phyloP scores from a whole-genome alignment of 768 basidiomycete species.

The Tricholoma sp. region DNA sequence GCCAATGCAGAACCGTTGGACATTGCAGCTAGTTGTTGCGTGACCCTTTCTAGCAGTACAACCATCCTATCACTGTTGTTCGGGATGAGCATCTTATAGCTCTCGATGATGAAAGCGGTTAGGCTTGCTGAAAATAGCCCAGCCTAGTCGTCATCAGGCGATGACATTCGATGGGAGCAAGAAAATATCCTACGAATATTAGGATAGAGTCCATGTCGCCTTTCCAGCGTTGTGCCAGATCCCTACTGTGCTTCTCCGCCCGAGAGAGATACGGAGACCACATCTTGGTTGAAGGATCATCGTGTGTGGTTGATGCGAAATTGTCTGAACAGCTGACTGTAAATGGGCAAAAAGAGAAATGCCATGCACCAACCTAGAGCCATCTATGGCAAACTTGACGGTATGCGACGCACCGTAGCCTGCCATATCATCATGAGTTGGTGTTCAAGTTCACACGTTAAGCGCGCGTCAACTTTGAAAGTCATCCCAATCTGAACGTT shows the following conservation, averaged over 20 bases:
- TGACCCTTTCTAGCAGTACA: slow-evolving; percentile 26
- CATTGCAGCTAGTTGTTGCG: slow-evolving; percentile 22
- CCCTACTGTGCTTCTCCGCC: slow-evolving; percentile 28
- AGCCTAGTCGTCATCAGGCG: slow-evolving; percentile 19
- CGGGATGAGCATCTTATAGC: slow-evolving; percentile 29
- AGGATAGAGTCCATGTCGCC: slow-evolving; percentile 37
- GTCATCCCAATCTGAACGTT: too few species aligned
- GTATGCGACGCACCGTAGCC: background rate
- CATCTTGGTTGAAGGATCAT: slow-evolving; percentile 32
- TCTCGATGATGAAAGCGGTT: slow-evolving; percentile 36
- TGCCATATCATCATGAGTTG: too few species aligned
- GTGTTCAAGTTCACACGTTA: too few species aligned
- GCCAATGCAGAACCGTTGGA: slow-evolving; percentile 12
- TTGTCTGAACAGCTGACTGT: background rate
- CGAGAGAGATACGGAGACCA: slow-evolving; percentile 34
- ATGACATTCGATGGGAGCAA: background rate
- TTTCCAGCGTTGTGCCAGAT: slow-evolving; percentile 32
- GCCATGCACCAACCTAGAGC: background rate
- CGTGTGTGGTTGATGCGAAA: slow-evolving; percentile 12
- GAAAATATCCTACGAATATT: slow-evolving; percentile 28
- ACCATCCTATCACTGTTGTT: slow-evolving; percentile 22
- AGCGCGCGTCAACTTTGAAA: too few species aligned
- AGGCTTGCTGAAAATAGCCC: slow-evolving; percentile 37
- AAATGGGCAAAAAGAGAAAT: background rate
- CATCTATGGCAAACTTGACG: background rate